Percentiles rank a stretch among this genome's conserved stretches.
phyloP scores from a whole-genome alignment of 208 protist genomes.

The Crithidia expoeki region DNA sequence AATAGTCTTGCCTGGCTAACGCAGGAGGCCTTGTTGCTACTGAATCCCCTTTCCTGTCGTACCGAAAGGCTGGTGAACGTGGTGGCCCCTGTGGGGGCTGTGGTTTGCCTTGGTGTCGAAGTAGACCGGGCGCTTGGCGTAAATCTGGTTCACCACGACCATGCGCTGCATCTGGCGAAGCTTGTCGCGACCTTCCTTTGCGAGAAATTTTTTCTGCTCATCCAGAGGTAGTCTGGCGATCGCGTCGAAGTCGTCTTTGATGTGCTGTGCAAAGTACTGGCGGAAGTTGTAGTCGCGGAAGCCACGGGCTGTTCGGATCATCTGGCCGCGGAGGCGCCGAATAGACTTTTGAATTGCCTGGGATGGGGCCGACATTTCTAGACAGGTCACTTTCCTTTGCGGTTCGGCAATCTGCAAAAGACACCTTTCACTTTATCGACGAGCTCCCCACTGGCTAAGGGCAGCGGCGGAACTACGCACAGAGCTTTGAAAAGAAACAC shows the following conservation, averaged over 20 bases:
- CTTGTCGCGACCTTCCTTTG: constrained; percentile 53
- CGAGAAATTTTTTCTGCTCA: constrained; percentile 62
- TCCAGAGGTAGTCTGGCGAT: constrained; percentile 49
- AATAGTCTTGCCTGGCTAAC: neutral
- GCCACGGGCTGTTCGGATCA: constrained; percentile 58
- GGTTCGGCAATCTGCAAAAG: neutral
- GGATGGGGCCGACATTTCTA: constrained; percentile 9
- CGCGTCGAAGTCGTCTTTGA: constrained; percentile 75
- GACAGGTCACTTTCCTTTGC: no score
- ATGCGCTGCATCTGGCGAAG: constrained; percentile 87
- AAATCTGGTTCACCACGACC: constrained; percentile 85
- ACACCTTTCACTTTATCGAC: neutral
- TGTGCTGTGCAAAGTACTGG: constrained; percentile 83
- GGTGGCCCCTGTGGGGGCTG: neutral
- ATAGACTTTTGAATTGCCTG: constrained; percentile 47
- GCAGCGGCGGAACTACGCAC: no score
- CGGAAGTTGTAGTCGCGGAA: constrained; percentile 93
- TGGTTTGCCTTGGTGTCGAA: constrained; percentile 47
- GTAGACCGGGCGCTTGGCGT: constrained; percentile 65
- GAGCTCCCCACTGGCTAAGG: no score
- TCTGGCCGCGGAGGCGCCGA: constrained; percentile 46
- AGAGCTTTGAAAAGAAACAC: no score
- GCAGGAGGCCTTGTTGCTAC: neutral
- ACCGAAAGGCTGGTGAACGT: neutral
- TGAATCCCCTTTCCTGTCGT: constrained; percentile 7